Evolutionary conservation across 257 asterid genomes (phyloP).

Genomic region (Solanum pimpinellifolium): DNA sequence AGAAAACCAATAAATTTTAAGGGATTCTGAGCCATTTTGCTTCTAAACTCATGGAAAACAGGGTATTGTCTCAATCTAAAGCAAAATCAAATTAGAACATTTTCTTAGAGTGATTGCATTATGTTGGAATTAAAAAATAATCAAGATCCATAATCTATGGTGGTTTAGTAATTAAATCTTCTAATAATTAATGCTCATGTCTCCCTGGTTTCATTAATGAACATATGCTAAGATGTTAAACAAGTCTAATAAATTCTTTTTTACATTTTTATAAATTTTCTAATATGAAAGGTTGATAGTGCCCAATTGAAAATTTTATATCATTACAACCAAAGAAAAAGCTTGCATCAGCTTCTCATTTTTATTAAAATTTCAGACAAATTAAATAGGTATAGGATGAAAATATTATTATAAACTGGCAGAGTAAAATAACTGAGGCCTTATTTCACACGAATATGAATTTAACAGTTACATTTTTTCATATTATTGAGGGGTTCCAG

Average conservation of each 20-base stretch:
- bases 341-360: too few species aligned
- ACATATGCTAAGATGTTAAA: background rate
- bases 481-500: background rate
- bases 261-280: background rate
- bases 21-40: constrained; percentile 21
- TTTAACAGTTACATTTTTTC: background rate
- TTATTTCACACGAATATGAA: background rate
- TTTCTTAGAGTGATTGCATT: background rate
- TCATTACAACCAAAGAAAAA: background rate
- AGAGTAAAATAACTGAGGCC: background rate
- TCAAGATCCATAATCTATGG: background rate
- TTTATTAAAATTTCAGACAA: background rate
- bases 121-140: background rate
- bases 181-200: background rate
- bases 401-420: background rate
- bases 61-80: background rate
- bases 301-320: background rate
- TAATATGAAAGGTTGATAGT: background rate
- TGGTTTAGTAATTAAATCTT: background rate
- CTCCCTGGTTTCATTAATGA: background rate
- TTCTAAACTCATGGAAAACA: background rate
- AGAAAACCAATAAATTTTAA: constrained; percentile 34
- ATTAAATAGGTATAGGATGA: background rate
- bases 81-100: background rate
- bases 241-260: background rate